Evolutionary conservation across 768 basidiomycete species (phyloP).

Genomic region (Boletus rubropictus): DNA sequence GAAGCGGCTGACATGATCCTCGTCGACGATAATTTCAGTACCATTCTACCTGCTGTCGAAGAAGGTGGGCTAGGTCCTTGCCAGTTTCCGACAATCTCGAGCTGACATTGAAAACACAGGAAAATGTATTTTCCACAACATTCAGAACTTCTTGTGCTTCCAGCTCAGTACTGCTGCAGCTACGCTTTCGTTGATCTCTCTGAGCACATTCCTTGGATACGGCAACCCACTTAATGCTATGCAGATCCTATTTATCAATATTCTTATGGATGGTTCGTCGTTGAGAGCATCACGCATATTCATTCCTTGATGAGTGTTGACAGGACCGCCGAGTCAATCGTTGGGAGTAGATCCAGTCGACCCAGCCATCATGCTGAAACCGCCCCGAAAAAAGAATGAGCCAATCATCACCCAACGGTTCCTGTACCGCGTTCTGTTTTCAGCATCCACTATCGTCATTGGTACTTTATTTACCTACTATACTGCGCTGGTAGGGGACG

Average conservation of each 20-base stretch:
- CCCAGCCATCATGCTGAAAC: constrained; percentile 84
- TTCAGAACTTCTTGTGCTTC: constrained; percentile 96
- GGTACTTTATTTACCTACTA: constrained; percentile 87
- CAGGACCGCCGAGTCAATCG: constrained; percentile 91
- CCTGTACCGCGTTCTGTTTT: constrained; percentile 81
- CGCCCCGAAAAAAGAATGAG: constrained; percentile 89
- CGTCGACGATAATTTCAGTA: constrained; percentile 95
- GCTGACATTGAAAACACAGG: constrained; percentile 38
- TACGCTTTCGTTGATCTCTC: constrained; percentile 88
- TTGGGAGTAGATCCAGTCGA: constrained; percentile 96
- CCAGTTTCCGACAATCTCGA: background rate
- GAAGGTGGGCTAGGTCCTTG: constrained; percentile 51
- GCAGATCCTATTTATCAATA: constrained; percentile 99
- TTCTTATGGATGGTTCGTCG: constrained; percentile 87
- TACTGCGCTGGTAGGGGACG: constrained; percentile 70
- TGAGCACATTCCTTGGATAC: constrained; percentile 85
- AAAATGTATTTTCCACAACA: constrained; percentile 98
- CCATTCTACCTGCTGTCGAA: constrained; percentile 89
- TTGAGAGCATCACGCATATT: background rate
- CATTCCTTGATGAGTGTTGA: background rate
- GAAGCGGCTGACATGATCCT: constrained; percentile 97
- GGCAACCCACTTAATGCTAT: constrained; percentile 94
- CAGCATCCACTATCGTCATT: constrained; percentile 83
- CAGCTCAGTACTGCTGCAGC: constrained; percentile 97
- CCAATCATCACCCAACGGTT: constrained; percentile 76